Evolutionary conservation across 345 rosid species (phyloP).

Genomic region (Trapa incisa): DNA sequence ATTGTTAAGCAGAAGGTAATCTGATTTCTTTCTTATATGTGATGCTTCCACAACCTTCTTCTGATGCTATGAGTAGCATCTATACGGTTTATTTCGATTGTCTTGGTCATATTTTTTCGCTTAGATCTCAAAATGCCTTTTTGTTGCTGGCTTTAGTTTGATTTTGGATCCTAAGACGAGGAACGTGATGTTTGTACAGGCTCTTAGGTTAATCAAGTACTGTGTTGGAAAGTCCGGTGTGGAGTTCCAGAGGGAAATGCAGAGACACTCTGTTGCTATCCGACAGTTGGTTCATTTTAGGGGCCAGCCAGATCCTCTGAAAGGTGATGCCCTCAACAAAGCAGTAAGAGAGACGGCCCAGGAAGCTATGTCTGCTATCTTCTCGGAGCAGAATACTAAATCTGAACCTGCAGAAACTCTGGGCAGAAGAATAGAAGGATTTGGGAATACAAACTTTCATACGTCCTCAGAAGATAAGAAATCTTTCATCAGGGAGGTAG

Average conservation of each 20-base stretch:
- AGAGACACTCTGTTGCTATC: slow-evolving; percentile 70
- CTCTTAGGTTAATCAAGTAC: slow-evolving; percentile 79
- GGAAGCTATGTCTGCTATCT: slow-evolving; percentile 69
- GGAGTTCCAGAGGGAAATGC: slow-evolving; percentile 95
- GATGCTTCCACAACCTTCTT: not conserved
- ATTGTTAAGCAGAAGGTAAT: slow-evolving; percentile 87
- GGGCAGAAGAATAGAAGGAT: slow-evolving; percentile 76
- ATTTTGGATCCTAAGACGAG: slow-evolving; percentile 2
- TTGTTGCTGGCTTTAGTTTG: not conserved
- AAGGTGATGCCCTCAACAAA: slow-evolving; percentile 92
- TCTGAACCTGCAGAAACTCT: slow-evolving; percentile 50
- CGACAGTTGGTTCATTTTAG: slow-evolving; percentile 79
- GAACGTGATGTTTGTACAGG: slow-evolving; percentile 28
- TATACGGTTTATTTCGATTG: too few species aligned
- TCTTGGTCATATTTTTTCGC: too few species aligned
- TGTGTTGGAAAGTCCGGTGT: slow-evolving; percentile 74
- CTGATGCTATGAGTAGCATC: too few species aligned
- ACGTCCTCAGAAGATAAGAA: slow-evolving; percentile 67
- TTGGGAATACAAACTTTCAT: slow-evolving; percentile 76
- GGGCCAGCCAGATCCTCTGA: slow-evolving; percentile 76
- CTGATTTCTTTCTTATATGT: not conserved
- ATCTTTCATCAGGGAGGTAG: slow-evolving; percentile 91
- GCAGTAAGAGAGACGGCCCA: slow-evolving; percentile 86
- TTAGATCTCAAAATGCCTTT: not conserved
- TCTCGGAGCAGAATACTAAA: slow-evolving; percentile 62